Percentiles rank a stretch among this genome's conserved stretches.
phyloP scores from a whole-genome alignment of 2,329 filamentous ascomycete species.

The Arachnopeziza araneosa region DNA sequence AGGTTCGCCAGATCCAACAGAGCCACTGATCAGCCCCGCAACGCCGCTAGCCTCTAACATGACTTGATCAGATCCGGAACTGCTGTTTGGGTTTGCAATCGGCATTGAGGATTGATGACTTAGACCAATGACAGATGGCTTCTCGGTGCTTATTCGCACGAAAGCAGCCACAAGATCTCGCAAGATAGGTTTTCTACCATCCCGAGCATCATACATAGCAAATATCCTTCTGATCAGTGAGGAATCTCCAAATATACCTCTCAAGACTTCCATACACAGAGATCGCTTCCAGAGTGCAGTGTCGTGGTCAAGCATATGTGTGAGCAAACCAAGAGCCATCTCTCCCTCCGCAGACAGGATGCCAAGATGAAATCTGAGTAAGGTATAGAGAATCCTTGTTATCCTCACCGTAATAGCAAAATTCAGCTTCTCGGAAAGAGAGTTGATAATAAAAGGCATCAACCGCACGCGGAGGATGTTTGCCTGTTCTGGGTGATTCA shows the following conservation, averaged over 20 bases:
- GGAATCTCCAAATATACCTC: constrained; percentile 78
- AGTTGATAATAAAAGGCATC: constrained; percentile 76
- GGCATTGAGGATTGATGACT: constrained; percentile 85
- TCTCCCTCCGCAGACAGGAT: constrained; percentile 75
- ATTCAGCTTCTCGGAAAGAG: constrained; percentile 68
- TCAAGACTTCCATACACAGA: constrained; percentile 85
- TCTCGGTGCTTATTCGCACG: constrained; percentile 89
- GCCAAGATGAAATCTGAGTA: constrained; percentile 71
- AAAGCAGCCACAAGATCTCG: constrained; percentile 81
- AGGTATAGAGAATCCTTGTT: constrained; percentile 74
- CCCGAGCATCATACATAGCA: constrained; percentile 67
- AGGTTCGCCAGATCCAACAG: constrained; percentile 59
- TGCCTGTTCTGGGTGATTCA: constrained; percentile 72
- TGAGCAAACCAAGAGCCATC: constrained; percentile 74
- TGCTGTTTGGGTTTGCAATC: constrained; percentile 49
- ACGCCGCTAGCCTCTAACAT: constrained; percentile 84
- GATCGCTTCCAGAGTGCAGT: constrained; percentile 79
- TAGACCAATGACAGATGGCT: constrained; percentile 80
- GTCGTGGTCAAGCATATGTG: constrained; percentile 84
- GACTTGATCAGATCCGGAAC: constrained; percentile 69
- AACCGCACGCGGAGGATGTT: constrained; percentile 71
- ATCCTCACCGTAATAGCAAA: constrained; percentile 81
- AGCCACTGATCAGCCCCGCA: constrained; percentile 76
- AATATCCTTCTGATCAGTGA: constrained; percentile 75
- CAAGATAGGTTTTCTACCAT: constrained; percentile 69